Evolutionary conservation across 1,284 basidiomycete genomes (phyloP).

Genomic region (Fomitopsis betulina): DNA sequence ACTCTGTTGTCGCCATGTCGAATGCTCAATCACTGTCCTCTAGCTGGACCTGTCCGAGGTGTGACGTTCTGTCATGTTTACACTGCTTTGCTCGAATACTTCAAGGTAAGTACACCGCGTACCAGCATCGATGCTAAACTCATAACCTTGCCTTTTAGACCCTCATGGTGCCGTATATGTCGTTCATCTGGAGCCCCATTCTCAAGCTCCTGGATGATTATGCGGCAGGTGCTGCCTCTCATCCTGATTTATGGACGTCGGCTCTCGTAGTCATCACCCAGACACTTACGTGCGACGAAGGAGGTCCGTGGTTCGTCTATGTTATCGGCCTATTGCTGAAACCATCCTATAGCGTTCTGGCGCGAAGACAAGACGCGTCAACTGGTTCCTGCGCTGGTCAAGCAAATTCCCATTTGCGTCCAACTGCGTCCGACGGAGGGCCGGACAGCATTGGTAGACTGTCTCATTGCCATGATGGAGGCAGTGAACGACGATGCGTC

Average conservation of each 20-base stretch:
- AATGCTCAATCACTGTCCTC: not conserved
- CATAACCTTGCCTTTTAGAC: slow-evolving; percentile 39
- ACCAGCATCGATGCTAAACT: not conserved
- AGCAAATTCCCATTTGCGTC: slow-evolving; percentile 59
- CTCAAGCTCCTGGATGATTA: slow-evolving; percentile 60
- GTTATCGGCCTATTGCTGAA: not conserved
- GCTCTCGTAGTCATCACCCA: slow-evolving; percentile 64
- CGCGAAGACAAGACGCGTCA: slow-evolving; percentile 73
- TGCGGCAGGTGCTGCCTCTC: slow-evolving; percentile 24
- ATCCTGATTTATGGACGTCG: slow-evolving; percentile 57
- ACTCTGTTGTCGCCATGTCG: not conserved
- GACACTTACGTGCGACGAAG: slow-evolving; percentile 78
- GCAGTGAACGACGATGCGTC: slow-evolving; percentile 55
- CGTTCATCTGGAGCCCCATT: slow-evolving; percentile 69
- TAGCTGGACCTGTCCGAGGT: slow-evolving; percentile 39
- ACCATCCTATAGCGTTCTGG: slow-evolving; percentile 69
- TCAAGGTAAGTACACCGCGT: slow-evolving; percentile 55
- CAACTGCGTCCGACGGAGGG: slow-evolving; percentile 32
- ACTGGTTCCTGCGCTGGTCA: slow-evolving; percentile 53
- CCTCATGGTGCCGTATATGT: slow-evolving; percentile 89
- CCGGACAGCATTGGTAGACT: slow-evolving; percentile 40
- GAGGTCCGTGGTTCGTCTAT: slow-evolving; percentile 43
- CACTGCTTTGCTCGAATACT: slow-evolving; percentile 71
- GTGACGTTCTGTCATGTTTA: slow-evolving; percentile 75
- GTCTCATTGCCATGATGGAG: slow-evolving; percentile 51